Evolutionary conservation across 2,329 filamentous ascomycete species (phyloP).

Genomic region (Colletotrichum sp.): DNA sequence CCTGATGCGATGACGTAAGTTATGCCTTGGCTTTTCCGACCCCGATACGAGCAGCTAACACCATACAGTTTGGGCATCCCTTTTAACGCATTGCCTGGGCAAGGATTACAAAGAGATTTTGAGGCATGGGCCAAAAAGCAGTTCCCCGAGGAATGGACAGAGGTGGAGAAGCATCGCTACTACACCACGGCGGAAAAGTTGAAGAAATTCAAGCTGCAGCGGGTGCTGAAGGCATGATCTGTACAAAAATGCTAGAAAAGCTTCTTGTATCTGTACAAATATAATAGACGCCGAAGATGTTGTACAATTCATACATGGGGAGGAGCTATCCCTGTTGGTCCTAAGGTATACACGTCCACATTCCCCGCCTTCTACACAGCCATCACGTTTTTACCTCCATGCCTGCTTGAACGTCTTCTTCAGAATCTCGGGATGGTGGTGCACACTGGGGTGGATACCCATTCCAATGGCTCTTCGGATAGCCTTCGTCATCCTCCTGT

Average conservation of each 20-base stretch:
- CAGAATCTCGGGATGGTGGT: slow-evolving; percentile 85
- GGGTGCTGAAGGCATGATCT: slow-evolving; percentile 54
- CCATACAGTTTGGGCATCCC: slow-evolving; percentile 70
- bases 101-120: slow-evolving; percentile 70
- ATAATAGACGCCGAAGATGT: slow-evolving; percentile 24
- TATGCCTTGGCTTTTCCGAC: background rate
- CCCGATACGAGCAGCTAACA: background rate
- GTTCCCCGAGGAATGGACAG: slow-evolving; percentile 73
- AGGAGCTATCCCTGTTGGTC: background rate
- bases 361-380: background rate
- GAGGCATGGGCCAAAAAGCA: slow-evolving; percentile 74
- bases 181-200: slow-evolving; percentile 48
- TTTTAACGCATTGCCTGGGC: slow-evolving; percentile 75
- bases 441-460: slow-evolving; percentile 89
- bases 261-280: slow-evolving; percentile 24
- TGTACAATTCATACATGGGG: slow-evolving; percentile 26
- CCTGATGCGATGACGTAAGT: slow-evolving; percentile 78
- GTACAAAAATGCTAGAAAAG: slow-evolving; percentile 28
- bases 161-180: slow-evolving; percentile 62
- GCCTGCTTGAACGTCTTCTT: slow-evolving; percentile 35
- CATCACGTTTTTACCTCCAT: background rate
- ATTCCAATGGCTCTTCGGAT: slow-evolving; percentile 87
- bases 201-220: slow-evolving; percentile 53
- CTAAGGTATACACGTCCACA: background rate
- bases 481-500: slow-evolving; percentile 91